Evolutionary conservation across 2,329 filamentous ascomycete genomes (phyloP), one percentile per base, ranked within the genome.

Genomic region (Ceratocystis cubensis): DNA sequence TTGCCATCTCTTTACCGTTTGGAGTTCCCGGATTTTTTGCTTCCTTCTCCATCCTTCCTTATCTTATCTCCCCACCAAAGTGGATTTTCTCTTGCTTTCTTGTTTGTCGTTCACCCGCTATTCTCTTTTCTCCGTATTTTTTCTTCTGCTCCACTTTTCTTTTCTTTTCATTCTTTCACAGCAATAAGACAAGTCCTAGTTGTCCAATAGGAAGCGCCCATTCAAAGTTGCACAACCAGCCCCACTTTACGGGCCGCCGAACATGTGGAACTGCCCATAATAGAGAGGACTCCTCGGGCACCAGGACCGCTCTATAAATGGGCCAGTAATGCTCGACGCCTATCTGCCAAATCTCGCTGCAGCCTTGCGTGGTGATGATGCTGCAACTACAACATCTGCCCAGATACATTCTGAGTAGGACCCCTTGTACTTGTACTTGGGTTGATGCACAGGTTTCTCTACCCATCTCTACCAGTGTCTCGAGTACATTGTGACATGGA

Each of bases 41-140:
- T 62, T 62, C 59, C 59, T 62, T 62, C 33, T 45, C 59, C 33
- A 41, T 62, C 59, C 53, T 59, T 59, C 28, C 28, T 59, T 59
- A 59, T 59, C 56, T 59, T 59, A 59, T 59, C 56, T 37, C 28
- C 56, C 56, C 56, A 59, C 56, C 30, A 30, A 59, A 37, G 56
- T 59, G 56, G 56, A 20, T 59, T n/a, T 59, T 37, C 56, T 37
- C 56, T 10, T 8, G 15, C 7, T 30, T 37, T 30, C 56, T 15
- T 59, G 56, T 59, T 59, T 59, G 56, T 37, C 56, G 33, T 59
- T 59, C 56, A 37, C 56, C 28, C 30, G 28, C 56, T 59, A 20
- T 10, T 30, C 56, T 37, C 56, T 37, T 59, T 33, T 59, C 56
- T 59, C 56, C 28, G 33, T n/a, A 7, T 37, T 8, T n/a, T 59